Evolutionary conservation across 75 land plant genomes (phyloP).

Genomic region (Gnetum montanum): DNA sequence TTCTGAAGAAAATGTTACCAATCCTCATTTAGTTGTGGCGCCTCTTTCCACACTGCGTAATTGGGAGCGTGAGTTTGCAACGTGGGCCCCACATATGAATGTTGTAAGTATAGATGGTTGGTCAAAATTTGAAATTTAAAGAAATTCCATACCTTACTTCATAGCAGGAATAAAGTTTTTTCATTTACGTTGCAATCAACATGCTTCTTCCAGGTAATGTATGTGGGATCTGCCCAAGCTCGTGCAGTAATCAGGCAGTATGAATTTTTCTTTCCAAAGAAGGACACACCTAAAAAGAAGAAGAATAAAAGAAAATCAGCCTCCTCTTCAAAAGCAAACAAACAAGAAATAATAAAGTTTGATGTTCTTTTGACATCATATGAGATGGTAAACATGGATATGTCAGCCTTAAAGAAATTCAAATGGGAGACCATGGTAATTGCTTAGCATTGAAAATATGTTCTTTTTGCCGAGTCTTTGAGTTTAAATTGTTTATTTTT

Average conservation of each 20-base stretch:
- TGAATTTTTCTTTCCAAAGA: constrained; percentile 73
- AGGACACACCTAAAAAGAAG: constrained; percentile 28
- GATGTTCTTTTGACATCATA: constrained; percentile 95
- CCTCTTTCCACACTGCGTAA: constrained; percentile 92
- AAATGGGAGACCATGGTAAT: constrained; percentile 93
- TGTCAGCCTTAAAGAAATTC: constrained; percentile 56
- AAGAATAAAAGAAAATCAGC: constrained; percentile 50
- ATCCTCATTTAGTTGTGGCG: constrained; percentile 90
- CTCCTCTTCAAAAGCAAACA: constrained; percentile 25
- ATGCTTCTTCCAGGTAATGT: constrained; percentile 72
- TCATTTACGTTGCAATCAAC: no score
- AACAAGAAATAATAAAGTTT: constrained; percentile 86
- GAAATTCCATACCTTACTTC: neutral
- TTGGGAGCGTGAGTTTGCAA: constrained; percentile 99
- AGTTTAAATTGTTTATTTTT: no score
- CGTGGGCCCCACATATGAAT: constrained; percentile 98
- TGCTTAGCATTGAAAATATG: no score
- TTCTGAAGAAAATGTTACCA: constrained; percentile 42
- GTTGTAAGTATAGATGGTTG: constrained; percentile 50
- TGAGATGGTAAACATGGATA: constrained; percentile 91
- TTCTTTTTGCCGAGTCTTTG: neutral
- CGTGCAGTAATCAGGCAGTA: constrained; percentile 71
- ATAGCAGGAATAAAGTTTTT: neutral
- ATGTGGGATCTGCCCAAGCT: constrained; percentile 78
- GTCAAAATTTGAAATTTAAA: no score